phyloP scores from a whole-genome alignment of 148 eudicot genomes.

The Hydrangea macrophylla region DNA sequence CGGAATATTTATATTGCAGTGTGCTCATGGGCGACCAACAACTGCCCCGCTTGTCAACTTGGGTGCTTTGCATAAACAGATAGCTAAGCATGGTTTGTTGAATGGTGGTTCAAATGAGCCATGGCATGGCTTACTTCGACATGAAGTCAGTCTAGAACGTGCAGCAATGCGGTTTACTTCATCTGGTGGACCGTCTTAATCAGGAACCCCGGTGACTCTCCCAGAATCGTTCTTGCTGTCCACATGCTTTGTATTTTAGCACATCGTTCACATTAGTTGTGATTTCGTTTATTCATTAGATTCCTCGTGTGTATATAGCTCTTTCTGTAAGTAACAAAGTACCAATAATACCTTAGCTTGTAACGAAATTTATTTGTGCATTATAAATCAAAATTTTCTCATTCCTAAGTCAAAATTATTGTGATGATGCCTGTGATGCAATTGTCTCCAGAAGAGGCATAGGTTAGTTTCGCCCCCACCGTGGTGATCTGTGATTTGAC shows the following conservation, averaged over 20 bases:
- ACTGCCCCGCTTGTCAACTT: conserved; percentile 81
- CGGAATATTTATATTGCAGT: conserved; percentile 42
- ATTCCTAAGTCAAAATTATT: too few relatives aligned
- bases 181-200: conserved; percentile 20
- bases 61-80: conserved; percentile 55
- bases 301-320: too few relatives aligned
- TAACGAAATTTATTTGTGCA: too few relatives aligned
- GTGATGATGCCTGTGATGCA: too few relatives aligned
- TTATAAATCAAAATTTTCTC: too few relatives aligned
- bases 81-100: conserved; percentile 43
- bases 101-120: conserved; percentile 21
- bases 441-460: too few relatives aligned
- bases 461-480: too few relatives aligned
- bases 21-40: conserved; percentile 99
- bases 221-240: not conserved
- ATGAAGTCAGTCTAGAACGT: conserved; percentile 46
- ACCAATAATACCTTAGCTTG: not conserved
- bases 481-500: too few relatives aligned
- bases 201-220: too few relatives aligned
- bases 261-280: not conserved
- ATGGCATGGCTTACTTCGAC: conserved; percentile 74
- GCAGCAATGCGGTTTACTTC: conserved; percentile 43
- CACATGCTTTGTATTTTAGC: not conserved
- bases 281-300: not conserved
- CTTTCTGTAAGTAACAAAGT: too few relatives aligned